phyloP scores from a whole-genome alignment of 768 basidiomycete genomes.

The Mycena maculata region DNA sequence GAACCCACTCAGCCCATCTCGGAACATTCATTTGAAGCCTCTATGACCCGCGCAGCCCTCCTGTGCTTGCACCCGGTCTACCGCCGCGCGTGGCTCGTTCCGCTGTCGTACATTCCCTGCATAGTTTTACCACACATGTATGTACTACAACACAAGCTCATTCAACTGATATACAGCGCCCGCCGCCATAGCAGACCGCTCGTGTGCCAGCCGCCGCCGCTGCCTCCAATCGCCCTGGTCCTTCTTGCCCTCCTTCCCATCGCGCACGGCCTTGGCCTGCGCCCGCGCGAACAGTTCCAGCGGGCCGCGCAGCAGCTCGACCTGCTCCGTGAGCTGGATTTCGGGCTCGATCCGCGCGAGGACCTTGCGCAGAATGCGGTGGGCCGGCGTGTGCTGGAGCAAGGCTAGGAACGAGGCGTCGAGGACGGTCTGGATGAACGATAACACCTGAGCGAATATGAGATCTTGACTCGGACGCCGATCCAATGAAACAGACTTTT shows the following conservation, averaged over 20 bases:
- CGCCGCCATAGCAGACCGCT: slow-evolving; percentile 63
- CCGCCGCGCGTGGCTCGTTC: slow-evolving; percentile 35
- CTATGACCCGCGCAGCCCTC: slow-evolving; percentile 29
- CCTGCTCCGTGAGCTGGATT: slow-evolving; percentile 58
- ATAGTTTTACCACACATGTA: neutral
- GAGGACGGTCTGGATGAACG: slow-evolving; percentile 72
- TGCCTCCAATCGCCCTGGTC: slow-evolving; percentile 61
- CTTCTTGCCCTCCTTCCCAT: slow-evolving; percentile 50
- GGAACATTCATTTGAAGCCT: slow-evolving; percentile 33
- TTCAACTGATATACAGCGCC: slow-evolving; percentile 77
- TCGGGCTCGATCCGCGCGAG: slow-evolving; percentile 67
- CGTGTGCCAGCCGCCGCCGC: slow-evolving; percentile 64
- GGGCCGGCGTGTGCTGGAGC: slow-evolving; percentile 71
- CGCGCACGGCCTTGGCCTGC: slow-evolving; percentile 60
- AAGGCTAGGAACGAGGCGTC: slow-evolving; percentile 80
- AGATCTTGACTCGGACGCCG: neutral
- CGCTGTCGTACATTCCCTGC: slow-evolving; percentile 9
- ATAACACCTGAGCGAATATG: slow-evolving; percentile 55
- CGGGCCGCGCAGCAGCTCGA: slow-evolving; percentile 68
- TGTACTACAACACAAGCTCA: slow-evolving; percentile 66
- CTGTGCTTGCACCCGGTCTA: slow-evolving; percentile 17
- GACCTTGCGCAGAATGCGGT: slow-evolving; percentile 62
- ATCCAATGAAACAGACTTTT: slow-evolving; percentile 47
- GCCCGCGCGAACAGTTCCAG: slow-evolving; percentile 72
- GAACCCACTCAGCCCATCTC: slow-evolving; percentile 17